Conservation (phyloP, 1,284 basidiomycete genomes). For the Fomitopsis pinicola region DNA sequence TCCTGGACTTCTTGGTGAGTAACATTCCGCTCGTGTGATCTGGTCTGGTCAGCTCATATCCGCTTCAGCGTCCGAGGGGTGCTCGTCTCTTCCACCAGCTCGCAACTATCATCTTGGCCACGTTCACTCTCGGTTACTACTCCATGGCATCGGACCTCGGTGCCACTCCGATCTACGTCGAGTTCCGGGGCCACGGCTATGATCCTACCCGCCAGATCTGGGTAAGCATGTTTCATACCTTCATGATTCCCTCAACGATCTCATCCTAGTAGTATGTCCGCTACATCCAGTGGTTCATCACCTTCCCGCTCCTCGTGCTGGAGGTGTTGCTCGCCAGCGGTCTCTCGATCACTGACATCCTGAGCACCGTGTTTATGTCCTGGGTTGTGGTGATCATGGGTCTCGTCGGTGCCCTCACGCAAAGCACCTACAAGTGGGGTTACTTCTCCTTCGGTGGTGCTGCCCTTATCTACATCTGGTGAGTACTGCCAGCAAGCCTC, state of each 20-base stretch:
- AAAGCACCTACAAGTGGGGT: constrained; percentile 50
- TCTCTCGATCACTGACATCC: constrained; percentile 48
- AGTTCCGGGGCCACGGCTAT: constrained; percentile 33
- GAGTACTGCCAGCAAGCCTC: constrained; percentile 11
- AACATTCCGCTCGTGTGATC: constrained; percentile 25
- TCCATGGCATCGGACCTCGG: constrained; percentile 59
- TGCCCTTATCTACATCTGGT: constrained; percentile 48
- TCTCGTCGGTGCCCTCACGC: constrained; percentile 48
- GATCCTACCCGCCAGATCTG: constrained; percentile 45
- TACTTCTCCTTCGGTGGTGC: constrained; percentile 43
- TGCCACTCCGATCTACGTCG: constrained; percentile 40
- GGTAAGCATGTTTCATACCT: constrained; percentile 31
- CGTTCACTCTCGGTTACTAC: constrained; percentile 44
- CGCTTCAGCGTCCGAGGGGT: constrained; percentile 32
- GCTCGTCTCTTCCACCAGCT: constrained; percentile 46
- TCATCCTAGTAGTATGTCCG: constrained; percentile 33
- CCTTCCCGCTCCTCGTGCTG: constrained; percentile 52
- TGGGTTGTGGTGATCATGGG: constrained; percentile 47
- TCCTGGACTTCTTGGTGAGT: constrained; percentile 34
- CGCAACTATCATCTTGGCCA: constrained; percentile 41
- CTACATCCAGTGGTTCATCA: constrained; percentile 59
- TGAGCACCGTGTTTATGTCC: constrained; percentile 53
- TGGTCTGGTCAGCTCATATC: constrained; percentile 6
- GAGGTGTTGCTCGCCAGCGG: constrained; percentile 44
- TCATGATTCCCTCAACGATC: not conserved